Evolutionary conservation across 352 stramenopile genomes (phyloP).

Genomic region (Chrysophaeum taylorii): DNA sequence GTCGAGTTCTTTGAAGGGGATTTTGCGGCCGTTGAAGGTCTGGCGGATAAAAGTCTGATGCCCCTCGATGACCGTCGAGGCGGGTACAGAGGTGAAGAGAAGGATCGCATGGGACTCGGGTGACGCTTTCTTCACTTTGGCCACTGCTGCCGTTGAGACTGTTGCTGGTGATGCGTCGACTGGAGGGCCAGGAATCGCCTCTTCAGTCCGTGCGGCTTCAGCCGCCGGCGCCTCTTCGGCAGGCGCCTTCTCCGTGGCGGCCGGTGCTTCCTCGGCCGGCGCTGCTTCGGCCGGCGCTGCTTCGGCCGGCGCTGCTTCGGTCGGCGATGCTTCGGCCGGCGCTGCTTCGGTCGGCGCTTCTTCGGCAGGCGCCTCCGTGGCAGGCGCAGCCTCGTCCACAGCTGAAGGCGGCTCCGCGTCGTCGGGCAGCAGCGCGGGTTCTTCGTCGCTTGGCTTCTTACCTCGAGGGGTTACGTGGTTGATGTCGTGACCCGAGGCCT

Average conservation of each 20-base stretch:
- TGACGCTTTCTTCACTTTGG: no score
- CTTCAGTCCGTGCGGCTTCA: not conserved
- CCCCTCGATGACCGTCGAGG: not conserved
- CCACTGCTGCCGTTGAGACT: not conserved
- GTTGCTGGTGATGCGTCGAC: no score
- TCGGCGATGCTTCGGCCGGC: no score
- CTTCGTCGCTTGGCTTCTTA: not conserved
- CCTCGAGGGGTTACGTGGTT: not conserved
- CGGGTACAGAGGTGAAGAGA: not conserved
- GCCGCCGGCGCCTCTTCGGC: not conserved
- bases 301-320: no score
- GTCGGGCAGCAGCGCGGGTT: not conserved
- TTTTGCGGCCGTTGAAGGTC: not conserved
- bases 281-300: no score
- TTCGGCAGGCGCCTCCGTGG: no score
- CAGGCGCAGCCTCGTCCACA: no score
- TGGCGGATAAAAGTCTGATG: not conserved
- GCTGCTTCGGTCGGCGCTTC: no score
- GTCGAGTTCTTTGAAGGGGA: not conserved
- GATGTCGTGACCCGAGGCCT: not conserved
- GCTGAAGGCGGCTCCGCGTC: no score
- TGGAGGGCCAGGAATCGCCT: not conserved
- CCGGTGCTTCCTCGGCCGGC: not conserved
- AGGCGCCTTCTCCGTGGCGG: not conserved
- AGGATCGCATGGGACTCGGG: no score